Percentiles rank a stretch among this genome's conserved stretches.
These are phyloP conservation scores for Onygenales sp. DNA, from an alignment of 2,329 filamentous ascomycete species.

Conservation along the genomic window DNA sequence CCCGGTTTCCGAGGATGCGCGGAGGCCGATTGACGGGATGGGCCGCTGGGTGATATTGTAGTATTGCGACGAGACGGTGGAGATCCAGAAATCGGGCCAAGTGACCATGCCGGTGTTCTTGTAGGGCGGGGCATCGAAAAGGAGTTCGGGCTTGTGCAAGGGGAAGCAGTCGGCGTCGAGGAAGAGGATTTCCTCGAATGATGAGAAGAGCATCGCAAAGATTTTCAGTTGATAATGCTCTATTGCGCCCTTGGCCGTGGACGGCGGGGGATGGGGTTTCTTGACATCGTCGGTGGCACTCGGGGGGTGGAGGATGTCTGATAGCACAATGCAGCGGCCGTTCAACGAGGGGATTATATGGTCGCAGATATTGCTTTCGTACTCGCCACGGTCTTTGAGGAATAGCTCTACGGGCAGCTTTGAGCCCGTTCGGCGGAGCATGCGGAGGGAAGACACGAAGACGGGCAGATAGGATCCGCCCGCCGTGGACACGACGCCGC, in stretches of 20 bases:
- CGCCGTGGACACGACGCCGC: constrained; percentile 29
- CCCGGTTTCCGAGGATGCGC: constrained; percentile 34
- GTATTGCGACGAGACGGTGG: constrained; percentile 29
- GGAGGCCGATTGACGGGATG: constrained; percentile 11
- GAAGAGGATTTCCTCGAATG: constrained; percentile 51
- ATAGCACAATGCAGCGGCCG: constrained; percentile 18
- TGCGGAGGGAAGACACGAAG: constrained; percentile 21
- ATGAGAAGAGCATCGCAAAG: constrained; percentile 48
- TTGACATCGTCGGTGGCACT: neutral
- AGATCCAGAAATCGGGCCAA: constrained; percentile 44
- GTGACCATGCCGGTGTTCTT: constrained; percentile 44
- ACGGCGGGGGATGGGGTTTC: neutral
- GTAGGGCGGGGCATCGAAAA: constrained; percentile 45
- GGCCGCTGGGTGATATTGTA: constrained; percentile 27
- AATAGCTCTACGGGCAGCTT: constrained; percentile 29
- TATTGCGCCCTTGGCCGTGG: constrained; percentile 17
- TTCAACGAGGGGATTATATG: constrained; percentile 21
- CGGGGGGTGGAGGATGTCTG: constrained; percentile 3
- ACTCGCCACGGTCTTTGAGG: constrained; percentile 16
- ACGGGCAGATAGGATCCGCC: constrained; percentile 26
- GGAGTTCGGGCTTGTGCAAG: constrained; percentile 32
- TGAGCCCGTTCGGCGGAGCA: constrained; percentile 25
- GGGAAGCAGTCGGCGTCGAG: constrained; percentile 51
- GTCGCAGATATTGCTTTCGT: constrained; percentile 22
- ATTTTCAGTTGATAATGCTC: constrained; percentile 47